Conservation (phyloP, 495 filamentous ascomycete species). For the Penicillium simplicissimum region DNA sequence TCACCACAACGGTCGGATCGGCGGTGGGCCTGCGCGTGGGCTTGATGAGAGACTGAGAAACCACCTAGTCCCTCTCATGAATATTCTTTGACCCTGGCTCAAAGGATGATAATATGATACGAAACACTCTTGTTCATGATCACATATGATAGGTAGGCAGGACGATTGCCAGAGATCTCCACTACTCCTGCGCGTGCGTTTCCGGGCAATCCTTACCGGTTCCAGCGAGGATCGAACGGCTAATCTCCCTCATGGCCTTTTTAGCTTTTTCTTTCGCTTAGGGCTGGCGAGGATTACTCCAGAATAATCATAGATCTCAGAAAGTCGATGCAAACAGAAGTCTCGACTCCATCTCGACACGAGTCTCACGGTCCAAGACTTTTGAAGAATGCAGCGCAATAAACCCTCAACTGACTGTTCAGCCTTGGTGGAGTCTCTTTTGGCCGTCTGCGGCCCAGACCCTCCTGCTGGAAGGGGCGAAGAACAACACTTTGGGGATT, state of each 20-base stretch:
- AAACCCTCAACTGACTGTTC: neutral
- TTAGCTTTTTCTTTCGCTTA: neutral
- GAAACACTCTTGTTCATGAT: too few species aligned
- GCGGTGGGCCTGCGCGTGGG: too few species aligned
- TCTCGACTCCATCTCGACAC: neutral
- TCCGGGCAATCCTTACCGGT: neutral
- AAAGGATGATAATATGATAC: too few species aligned
- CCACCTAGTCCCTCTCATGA: too few species aligned
- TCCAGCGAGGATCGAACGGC: neutral
- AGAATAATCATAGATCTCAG: neutral
- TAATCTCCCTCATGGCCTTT: neutral
- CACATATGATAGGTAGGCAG: neutral
- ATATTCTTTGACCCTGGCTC: too few species aligned
- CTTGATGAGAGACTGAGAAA: too few species aligned
- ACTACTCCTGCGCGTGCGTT: too few species aligned
- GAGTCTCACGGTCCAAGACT: too few species aligned
- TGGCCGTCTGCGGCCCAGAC: neutral
- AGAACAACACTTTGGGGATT: too few species aligned
- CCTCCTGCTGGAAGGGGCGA: too few species aligned
- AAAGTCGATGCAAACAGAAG: neutral
- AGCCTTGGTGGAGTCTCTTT: neutral
- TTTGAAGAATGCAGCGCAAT: too few species aligned
- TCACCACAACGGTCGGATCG: too few species aligned
- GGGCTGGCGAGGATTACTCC: neutral
- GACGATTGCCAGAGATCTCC: neutral